These are phyloP conservation scores for Podospora fimiseda DNA, from an alignment of 495 filamentous ascomycete species.

Conservation along the genomic window DNA sequence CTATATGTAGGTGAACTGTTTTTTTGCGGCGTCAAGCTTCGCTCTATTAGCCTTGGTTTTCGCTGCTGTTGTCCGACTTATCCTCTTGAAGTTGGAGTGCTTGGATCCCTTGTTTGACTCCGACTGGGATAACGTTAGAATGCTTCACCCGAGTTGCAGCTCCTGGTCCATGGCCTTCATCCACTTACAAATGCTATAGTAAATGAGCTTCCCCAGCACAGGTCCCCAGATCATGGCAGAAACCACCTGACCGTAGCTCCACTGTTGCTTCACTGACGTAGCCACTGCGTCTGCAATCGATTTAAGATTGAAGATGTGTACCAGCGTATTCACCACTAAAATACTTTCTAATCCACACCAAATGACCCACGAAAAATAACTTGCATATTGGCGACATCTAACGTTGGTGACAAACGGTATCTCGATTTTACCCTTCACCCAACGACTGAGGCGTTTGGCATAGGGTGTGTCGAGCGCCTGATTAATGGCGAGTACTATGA, in stretches of 20 bases:
- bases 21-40: too few relatives aligned
- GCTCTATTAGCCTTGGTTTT: too few relatives aligned
- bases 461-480: not conserved
- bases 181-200: conserved; percentile 1
- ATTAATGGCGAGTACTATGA: not conserved
- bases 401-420: not conserved
- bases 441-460: not conserved
- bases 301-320: not conserved
- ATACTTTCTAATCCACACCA: not conserved
- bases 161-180: not conserved
- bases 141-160: not conserved
- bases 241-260: not conserved
- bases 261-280: not conserved
- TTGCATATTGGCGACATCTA: not conserved
- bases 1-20: too few relatives aligned
- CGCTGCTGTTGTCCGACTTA: too few relatives aligned
- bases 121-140: not conserved
- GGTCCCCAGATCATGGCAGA: conserved; percentile 2
- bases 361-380: too few relatives aligned
- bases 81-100: too few relatives aligned
- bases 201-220: not conserved
- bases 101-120: not conserved
- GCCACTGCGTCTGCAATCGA: not conserved
- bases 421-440: not conserved
- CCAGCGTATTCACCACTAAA: not conserved